Evolutionary conservation across 2,329 filamentous ascomycete species (phyloP).

Genomic region (Elsinoe ampelina): DNA sequence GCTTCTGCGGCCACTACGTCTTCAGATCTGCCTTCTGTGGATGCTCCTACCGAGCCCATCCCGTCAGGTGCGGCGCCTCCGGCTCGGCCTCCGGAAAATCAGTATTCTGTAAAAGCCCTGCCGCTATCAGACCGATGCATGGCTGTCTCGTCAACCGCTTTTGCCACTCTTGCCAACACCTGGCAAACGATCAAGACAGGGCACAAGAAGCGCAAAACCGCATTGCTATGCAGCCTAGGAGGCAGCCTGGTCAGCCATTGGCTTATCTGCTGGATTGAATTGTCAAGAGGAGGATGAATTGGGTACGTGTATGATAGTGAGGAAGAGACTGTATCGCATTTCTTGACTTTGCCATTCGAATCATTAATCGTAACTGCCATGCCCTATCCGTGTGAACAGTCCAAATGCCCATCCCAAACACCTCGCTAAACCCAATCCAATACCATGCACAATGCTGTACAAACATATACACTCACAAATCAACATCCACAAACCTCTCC

Average conservation of each 20-base stretch:
- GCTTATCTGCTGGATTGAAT: too few species aligned
- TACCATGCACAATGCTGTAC: neutral
- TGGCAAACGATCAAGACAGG: neutral
- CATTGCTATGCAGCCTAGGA: neutral
- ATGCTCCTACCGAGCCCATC: neutral
- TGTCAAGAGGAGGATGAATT: too few species aligned
- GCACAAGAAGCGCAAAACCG: neutral
- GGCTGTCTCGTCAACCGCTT: neutral
- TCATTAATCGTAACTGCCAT: too few species aligned
- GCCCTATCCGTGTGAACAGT: neutral
- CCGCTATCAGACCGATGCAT: neutral
- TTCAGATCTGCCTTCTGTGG: neutral
- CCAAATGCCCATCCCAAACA: neutral
- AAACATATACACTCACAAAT: slow-evolving; percentile 1
- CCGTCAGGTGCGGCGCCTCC: neutral
- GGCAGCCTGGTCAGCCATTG: too few species aligned
- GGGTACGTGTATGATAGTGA: too few species aligned
- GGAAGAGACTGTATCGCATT: too few species aligned
- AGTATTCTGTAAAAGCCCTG: neutral
- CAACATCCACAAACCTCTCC: neutral
- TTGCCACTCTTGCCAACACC: neutral
- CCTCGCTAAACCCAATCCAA: neutral
- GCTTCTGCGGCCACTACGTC: neutral
- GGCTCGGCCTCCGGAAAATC: neutral
- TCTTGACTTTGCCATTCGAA: too few species aligned